phyloP scores from a whole-genome alignment of 1,284 basidiomycete species.

The Mycosarcoma maydis region DNA sequence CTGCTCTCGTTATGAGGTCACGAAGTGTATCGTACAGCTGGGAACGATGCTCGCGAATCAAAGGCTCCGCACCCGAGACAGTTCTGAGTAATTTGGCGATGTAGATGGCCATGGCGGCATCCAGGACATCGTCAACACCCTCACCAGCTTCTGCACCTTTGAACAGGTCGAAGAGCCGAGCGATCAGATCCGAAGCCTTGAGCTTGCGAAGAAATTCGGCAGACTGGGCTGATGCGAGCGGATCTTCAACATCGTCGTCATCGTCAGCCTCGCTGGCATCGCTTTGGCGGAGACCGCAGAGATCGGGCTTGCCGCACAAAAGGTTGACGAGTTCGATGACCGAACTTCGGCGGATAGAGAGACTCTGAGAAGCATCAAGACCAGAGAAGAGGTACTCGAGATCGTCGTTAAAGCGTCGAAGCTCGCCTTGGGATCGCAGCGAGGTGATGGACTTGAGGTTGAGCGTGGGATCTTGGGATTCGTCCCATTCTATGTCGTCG shows the following conservation, averaged over 20 bases:
- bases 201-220: slow-evolving; percentile 49
- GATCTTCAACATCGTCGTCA: slow-evolving; percentile 17
- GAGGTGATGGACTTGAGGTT: slow-evolving; percentile 51
- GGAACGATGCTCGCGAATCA: slow-evolving; percentile 26
- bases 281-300: slow-evolving; percentile 13
- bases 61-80: slow-evolving; percentile 17
- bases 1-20: slow-evolving; percentile 16
- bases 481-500: slow-evolving; percentile 51
- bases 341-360: slow-evolving; percentile 33
- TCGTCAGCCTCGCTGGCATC: slow-evolving; percentile 6
- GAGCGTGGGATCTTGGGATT: slow-evolving; percentile 48
- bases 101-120: slow-evolving; percentile 34
- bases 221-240: slow-evolving; percentile 24
- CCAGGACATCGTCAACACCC: slow-evolving; percentile 39
- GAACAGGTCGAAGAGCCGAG: slow-evolving; percentile 35
- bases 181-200: slow-evolving; percentile 44
- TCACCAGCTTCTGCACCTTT: slow-evolving; percentile 33
- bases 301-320: slow-evolving; percentile 40
- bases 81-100: slow-evolving; percentile 33
- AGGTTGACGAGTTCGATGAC: slow-evolving; percentile 41
- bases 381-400: slow-evolving; percentile 50
- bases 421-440: slow-evolving; percentile 38
- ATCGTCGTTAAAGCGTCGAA: slow-evolving; percentile 49
- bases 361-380: slow-evolving; percentile 17
- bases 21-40: slow-evolving; percentile 19